phyloP scores from a whole-genome alignment of 371 early-diverging fungal species.

The Mucor lusitanicus region DNA sequence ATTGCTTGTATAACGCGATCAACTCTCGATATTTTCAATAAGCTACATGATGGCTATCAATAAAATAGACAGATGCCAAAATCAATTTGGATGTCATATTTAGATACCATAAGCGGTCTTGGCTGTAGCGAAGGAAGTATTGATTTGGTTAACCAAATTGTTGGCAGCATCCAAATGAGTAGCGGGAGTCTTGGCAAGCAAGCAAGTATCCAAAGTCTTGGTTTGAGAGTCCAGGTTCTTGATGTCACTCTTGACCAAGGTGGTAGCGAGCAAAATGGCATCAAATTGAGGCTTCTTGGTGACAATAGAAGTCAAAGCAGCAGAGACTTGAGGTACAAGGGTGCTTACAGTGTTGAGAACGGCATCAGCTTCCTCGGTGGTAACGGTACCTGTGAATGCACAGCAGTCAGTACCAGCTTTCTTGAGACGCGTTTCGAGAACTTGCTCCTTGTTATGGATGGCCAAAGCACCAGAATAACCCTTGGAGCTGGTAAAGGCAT shows the following conservation, averaged over 20 bases:
- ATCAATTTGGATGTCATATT: neutral
- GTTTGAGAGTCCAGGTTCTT: constrained; percentile 14
- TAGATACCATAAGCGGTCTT: constrained; percentile 20
- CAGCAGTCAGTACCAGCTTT: constrained; percentile 19
- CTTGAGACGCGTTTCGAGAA: constrained; percentile 13
- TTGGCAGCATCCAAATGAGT: constrained; percentile 13
- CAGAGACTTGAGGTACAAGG: constrained; percentile 12
- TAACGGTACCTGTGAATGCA: neutral
- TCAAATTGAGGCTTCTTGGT: constrained; percentile 22
- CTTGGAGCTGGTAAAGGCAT: constrained; percentile 7
- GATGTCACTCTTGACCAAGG: constrained; percentile 19
- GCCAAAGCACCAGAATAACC: constrained; percentile 22
- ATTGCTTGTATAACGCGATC: too few species aligned
- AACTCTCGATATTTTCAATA: neutral
- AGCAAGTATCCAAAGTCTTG: constrained; percentile 16
- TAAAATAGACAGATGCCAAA: neutral
- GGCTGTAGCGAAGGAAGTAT: constrained; percentile 19
- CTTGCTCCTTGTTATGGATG: constrained; percentile 9
- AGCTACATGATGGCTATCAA: neutral
- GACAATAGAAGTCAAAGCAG: constrained; percentile 9
- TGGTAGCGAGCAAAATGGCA: constrained; percentile 8
- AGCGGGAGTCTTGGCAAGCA: constrained; percentile 18
- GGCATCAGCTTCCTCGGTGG: constrained; percentile 20
- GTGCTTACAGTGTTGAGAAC: constrained; percentile 8
- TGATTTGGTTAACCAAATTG: constrained; percentile 4